These are phyloP conservation scores for Xylaria curta DNA, from an alignment of 495 filamentous ascomycete species.

Conservation along the genomic window DNA sequence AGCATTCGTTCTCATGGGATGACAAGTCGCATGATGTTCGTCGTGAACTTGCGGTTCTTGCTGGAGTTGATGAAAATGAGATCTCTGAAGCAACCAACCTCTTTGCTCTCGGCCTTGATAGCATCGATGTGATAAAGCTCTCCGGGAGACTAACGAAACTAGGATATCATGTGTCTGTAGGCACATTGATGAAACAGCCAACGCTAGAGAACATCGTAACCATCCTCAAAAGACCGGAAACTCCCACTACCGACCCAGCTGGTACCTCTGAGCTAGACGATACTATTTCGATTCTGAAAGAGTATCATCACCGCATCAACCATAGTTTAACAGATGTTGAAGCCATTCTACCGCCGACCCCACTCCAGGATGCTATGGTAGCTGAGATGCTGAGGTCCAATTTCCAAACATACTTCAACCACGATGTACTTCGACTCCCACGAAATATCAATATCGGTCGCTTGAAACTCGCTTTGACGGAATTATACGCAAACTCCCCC, in stretches of 20 bases:
- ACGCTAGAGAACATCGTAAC: constrained; percentile 64
- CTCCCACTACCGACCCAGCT: neutral
- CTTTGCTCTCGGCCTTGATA: constrained; percentile 70
- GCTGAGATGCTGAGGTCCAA: constrained; percentile 72
- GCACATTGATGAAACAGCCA: constrained; percentile 70
- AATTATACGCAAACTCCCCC: constrained; percentile 62
- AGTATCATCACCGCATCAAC: neutral
- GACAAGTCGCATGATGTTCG: constrained; percentile 56
- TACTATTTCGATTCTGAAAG: constrained; percentile 27
- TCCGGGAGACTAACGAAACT: constrained; percentile 66
- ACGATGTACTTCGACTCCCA: constrained; percentile 67
- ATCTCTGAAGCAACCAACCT: constrained; percentile 64
- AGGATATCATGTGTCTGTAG: constrained; percentile 66
- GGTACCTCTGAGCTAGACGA: constrained; percentile 6
- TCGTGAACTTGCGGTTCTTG: constrained; percentile 65
- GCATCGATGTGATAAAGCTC: constrained; percentile 73
- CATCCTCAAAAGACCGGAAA: constrained; percentile 5
- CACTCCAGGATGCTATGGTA: constrained; percentile 84
- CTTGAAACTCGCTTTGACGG: constrained; percentile 66
- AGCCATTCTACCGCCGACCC: constrained; percentile 66
- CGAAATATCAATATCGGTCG: constrained; percentile 53
- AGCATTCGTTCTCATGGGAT: constrained; percentile 59
- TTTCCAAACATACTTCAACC: constrained; percentile 78
- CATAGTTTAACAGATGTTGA: constrained; percentile 45
- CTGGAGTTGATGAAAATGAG: constrained; percentile 53